Evolutionary conservation across 163 green algal genomes (phyloP), one percentile per base, ranked within the genome.

Genomic region (Coccomyxa subellipsoidea): DNA sequence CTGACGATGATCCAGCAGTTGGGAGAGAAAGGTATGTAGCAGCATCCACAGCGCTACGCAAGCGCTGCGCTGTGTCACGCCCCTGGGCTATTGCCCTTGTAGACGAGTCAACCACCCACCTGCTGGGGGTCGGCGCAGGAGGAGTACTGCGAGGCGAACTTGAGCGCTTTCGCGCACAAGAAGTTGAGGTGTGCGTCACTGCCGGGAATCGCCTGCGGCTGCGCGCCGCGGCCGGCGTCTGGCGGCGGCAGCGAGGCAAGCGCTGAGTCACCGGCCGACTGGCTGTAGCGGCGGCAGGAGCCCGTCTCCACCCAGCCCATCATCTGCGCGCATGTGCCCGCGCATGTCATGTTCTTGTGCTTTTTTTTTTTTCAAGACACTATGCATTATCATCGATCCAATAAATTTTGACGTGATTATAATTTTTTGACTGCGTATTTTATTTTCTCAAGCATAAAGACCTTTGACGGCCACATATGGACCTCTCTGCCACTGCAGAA

Each of bases 301-400:
- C 53, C 81, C 73, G 69, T 47, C 54, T 84, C 81, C 53, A 81
- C 81, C 81, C 81, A 84, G 7, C 81, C 81, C 3, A 84, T 37
- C 9, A 47, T 78, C 81, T 84, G 81, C 81, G 4, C 31, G 25
- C 38, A 79, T 12, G n/a, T n/a, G n/a, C n/a, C n/a, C n/a, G n/a
- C n/a, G n/a, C n/a, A n/a, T n/a, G n/a, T n/a, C n/a, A n/a, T n/a
- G n/a, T n/a, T n/a, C n/a, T n/a, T n/a, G n/a, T n/a, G n/a, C n/a
- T n/a, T n/a, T n/a, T n/a, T n/a, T n/a, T n/a, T n/a, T n/a, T n/a
- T n/a, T n/a, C n/a, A n/a, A n/a, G n/a, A n/a, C n/a, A n/a, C n/a
- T n/a, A n/a, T n/a, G n/a, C n/a, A n/a, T n/a, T n/a, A n/a, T n/a
- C n/a, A n/a, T n/a, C n/a, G n/a, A n/a, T n/a, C n/a, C n/a, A n/a